These are phyloP conservation scores for Rasamsonia emersonii DNA, from an alignment of 2,329 filamentous ascomycete genomes.

Conservation along the genomic window DNA sequence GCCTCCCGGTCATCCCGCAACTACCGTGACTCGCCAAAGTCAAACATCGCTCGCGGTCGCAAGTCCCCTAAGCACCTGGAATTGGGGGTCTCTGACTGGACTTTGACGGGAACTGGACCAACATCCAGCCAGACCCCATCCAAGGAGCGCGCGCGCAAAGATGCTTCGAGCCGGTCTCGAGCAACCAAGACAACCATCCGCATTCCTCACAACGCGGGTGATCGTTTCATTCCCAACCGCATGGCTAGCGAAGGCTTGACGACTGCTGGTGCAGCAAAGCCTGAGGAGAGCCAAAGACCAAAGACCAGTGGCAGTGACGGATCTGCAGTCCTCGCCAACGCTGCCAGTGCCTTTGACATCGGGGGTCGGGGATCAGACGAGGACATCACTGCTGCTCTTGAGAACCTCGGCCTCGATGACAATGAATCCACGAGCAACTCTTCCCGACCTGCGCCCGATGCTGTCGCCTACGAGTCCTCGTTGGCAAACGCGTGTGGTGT, in stretches of 20 bases:
- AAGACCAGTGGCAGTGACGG: conserved; percentile 63
- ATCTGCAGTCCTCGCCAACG: conserved; percentile 67
- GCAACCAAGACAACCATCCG: conserved; percentile 65
- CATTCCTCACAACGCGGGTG: conserved; percentile 60
- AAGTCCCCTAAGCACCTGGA: conserved; percentile 80
- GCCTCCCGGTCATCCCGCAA: conserved; percentile 37
- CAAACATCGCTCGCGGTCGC: conserved; percentile 65
- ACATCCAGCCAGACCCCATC: conserved; percentile 49
- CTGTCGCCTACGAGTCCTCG: conserved; percentile 84
- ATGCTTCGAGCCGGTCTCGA: conserved; percentile 43
- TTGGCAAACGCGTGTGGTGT: conserved; percentile 87
- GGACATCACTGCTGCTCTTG: conserved; percentile 69
- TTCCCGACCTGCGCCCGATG: conserved; percentile 74
- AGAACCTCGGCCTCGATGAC: conserved; percentile 68
- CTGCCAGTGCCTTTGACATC: conserved; percentile 58
- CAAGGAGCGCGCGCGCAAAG: conserved; percentile 48
- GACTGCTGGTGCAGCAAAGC: conserved; percentile 74
- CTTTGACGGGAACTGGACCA: conserved; percentile 72
- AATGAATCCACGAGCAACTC: conserved; percentile 58
- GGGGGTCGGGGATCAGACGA: conserved; percentile 56
- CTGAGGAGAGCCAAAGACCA: conserved; percentile 67
- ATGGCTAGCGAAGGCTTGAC: conserved; percentile 79
- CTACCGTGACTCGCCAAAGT: conserved; percentile 86
- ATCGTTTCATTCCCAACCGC: conserved; percentile 95
- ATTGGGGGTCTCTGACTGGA: conserved; percentile 86